A percentile compares a stretch with the other conserved stretches of the same genome.
phyloP scores from a whole-genome alignment of 768 basidiomycete genomes.

The Pholiota microspora region DNA sequence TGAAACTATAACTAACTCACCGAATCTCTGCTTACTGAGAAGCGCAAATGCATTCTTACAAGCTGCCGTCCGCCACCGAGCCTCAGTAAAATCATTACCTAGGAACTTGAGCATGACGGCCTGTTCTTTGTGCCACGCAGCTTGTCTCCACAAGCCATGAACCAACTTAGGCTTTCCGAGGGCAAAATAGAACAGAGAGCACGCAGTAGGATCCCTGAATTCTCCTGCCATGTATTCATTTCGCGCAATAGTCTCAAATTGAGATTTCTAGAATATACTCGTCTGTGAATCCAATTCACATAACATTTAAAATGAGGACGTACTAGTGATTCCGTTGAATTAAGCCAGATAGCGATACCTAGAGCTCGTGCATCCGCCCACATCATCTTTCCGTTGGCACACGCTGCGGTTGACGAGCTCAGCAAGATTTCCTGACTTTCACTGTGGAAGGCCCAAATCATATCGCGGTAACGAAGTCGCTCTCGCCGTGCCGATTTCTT shows the following conservation, averaged over 20 bases:
- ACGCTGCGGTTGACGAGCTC: slow-evolving; percentile 65
- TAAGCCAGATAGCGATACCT: slow-evolving; percentile 88
- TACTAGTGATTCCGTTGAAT: slow-evolving; percentile 76
- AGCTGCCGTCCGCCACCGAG: slow-evolving; percentile 90
- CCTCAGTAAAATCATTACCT: slow-evolving; percentile 80
- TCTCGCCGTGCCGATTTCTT: slow-evolving; percentile 58
- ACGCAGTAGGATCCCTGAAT: slow-evolving; percentile 82
- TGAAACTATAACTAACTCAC: slow-evolving; percentile 41
- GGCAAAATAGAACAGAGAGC: slow-evolving; percentile 93
- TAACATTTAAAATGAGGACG: slow-evolving; percentile 22
- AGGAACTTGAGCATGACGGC: slow-evolving; percentile 88
- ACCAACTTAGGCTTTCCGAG: slow-evolving; percentile 90
- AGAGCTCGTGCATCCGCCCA: slow-evolving; percentile 89
- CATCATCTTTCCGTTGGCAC: slow-evolving; percentile 73
- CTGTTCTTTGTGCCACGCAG: slow-evolving; percentile 91
- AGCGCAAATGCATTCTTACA: slow-evolving; percentile 95
- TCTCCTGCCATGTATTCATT: slow-evolving; percentile 92
- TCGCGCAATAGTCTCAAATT: slow-evolving; percentile 86
- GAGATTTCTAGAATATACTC: slow-evolving; percentile 52
- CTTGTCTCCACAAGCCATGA: slow-evolving; percentile 94
- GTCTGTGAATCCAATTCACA: slow-evolving; percentile 2
- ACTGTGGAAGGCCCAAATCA: slow-evolving; percentile 96
- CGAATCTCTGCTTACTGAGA: slow-evolving; percentile 87
- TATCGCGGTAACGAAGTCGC: slow-evolving; percentile 88
- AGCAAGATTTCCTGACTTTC: slow-evolving; percentile 88